A percentile compares a stretch with the other conserved stretches of the same genome.
These are phyloP conservation scores for Wickerhamiella hasegawae DNA, from an alignment of 805 yeast genomes.

Conservation along the genomic window DNA sequence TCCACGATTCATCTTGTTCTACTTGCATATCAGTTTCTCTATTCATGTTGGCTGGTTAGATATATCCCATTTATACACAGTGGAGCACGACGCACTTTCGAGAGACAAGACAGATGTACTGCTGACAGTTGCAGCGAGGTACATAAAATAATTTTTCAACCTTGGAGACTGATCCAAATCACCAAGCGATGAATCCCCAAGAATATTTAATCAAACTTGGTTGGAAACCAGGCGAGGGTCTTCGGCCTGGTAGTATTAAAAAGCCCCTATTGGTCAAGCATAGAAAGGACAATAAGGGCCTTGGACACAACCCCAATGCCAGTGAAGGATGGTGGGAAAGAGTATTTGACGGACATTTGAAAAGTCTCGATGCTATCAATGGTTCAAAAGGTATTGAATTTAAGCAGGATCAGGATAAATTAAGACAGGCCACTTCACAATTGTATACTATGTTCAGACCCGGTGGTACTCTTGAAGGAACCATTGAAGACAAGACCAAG, in stretches of 20 bases:
- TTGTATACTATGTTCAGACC: slow-evolving; percentile 72
- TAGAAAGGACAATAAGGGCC: slow-evolving; percentile 78
- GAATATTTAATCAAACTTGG: slow-evolving; percentile 61
- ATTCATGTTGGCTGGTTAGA: no score
- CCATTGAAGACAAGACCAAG: slow-evolving; percentile 21
- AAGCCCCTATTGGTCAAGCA: slow-evolving; percentile 83
- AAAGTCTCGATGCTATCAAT: slow-evolving; percentile 44
- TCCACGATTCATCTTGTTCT: no score
- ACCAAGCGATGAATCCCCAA: neutral
- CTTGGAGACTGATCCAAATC: no score
- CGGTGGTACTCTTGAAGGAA: slow-evolving; percentile 75
- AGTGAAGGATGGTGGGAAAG: slow-evolving; percentile 96
- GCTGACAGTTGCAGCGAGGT: no score
- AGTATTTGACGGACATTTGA: slow-evolving; percentile 83
- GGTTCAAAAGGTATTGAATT: slow-evolving; percentile 30
- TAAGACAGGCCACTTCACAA: slow-evolving; percentile 34
- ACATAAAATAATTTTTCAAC: no score
- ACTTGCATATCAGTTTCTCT: no score
- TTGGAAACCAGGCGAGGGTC: slow-evolving; percentile 85
- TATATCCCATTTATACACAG: no score
- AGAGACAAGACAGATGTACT: no score
- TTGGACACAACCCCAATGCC: slow-evolving; percentile 62
- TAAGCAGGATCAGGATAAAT: slow-evolving; percentile 32
- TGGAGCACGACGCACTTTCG: no score
- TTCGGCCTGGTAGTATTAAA: slow-evolving; percentile 60